Evolutionary conservation across 768 basidiomycete species (phyloP).

Genomic region (Pleurotus sapidus): DNA sequence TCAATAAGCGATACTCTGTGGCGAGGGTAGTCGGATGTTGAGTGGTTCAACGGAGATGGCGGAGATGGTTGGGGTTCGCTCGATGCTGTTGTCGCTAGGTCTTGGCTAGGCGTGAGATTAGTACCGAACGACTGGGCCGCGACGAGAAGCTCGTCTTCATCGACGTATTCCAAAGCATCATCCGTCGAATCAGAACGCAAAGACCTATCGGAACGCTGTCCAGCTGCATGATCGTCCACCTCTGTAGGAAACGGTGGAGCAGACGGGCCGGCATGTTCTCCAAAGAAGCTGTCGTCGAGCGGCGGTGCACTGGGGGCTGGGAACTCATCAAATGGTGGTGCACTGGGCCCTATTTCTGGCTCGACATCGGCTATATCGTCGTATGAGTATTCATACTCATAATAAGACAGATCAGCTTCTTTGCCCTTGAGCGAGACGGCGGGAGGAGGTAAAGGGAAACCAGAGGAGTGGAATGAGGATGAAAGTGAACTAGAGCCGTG

Average conservation of each 20-base stretch:
- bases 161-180: conserved; percentile 3
- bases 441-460: conserved; percentile 41
- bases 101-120: conserved; percentile 3
- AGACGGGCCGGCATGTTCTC: conserved; percentile 32
- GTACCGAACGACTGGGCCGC: background rate
- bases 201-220: background rate
- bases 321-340: conserved; percentile 43
- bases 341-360: conserved; percentile 36
- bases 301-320: conserved; percentile 28
- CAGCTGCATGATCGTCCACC: conserved; percentile 12
- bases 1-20: conserved; percentile 5
- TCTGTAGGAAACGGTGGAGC: conserved; percentile 35
- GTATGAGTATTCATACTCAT: conserved; percentile 38
- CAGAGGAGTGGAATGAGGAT: conserved; percentile 17
- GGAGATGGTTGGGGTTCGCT: conserved; percentile 3
- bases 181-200: background rate
- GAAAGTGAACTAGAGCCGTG: background rate
- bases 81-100: background rate
- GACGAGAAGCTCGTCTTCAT: background rate
- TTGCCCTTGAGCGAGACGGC: conserved; percentile 32
- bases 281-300: conserved; percentile 20
- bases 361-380: conserved; percentile 32
- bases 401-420: conserved; percentile 34
- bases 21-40: conserved; percentile 7
- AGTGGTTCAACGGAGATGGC: conserved; percentile 1